Evolutionary conservation across 2,329 filamentous ascomycete genomes (phyloP), one percentile per base, ranked within the genome.

Genomic region (Xenoacremonium recifei): DNA sequence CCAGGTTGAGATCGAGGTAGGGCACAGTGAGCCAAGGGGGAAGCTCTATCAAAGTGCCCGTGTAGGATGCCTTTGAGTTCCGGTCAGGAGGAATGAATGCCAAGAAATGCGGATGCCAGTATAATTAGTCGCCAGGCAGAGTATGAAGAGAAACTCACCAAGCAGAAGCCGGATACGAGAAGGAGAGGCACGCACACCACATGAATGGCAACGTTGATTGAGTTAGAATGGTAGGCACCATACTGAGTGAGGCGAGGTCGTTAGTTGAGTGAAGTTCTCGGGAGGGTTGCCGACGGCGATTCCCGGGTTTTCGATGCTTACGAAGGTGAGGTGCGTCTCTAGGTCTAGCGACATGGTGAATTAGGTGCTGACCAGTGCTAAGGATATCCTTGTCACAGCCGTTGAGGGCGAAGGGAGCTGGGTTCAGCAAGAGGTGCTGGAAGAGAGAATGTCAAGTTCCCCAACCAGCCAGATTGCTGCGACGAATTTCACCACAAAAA

Each of bases 311-410:
- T 38, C 25, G 44, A 40, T 44, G 55, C 85, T 66, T 80, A 93
- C 88, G 69, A 91, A 91, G 67, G 80, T 81, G 58, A 93, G 75
- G 62, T 92, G 88, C 63, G 82, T 86, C 71, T 93, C 88, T 39
- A 93, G 77, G 60, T 91, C 84, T 59, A 93, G 77, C 55, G 80
- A 79, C 80, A 84, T 84, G 49, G 47, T 59, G 55, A 48, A 39
- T 35, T 12, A 25, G 40, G 20, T n/a, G n/a, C n/a, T n/a, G n/a
- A n/a, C n/a, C n/a, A n/a, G n/a, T n/a, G n/a, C n/a, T n/a, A n/a
- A n/a, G n/a, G n/a, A n/a, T n/a, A n/a, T n/a, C n/a, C n/a, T 13
- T 27, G 23, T 7, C 13, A 13, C 23, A 13, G 23, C 23, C 13
- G 23, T 27, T 27, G 23, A 27, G 13, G 23, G 9, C 9, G 9